These are phyloP conservation scores for Alnus rubra DNA, from an alignment of 306 rosid genomes.

Conservation along the genomic window DNA sequence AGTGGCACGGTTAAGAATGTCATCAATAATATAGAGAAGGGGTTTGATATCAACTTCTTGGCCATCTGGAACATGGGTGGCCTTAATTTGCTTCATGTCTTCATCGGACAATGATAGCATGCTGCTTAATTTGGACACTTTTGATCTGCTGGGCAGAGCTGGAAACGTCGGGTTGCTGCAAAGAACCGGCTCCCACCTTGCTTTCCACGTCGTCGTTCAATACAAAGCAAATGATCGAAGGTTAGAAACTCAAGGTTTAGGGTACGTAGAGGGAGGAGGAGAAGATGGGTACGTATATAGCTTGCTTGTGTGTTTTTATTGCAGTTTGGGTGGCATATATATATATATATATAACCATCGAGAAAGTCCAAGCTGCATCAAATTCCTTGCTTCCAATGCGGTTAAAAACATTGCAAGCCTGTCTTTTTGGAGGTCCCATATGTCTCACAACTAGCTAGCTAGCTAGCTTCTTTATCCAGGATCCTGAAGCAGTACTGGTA, in stretches of 20 bases:
- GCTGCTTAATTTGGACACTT: background rate
- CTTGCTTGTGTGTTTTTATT: constrained; percentile 11
- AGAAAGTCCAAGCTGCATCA: constrained; percentile 35
- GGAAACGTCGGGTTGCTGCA: constrained; percentile 27
- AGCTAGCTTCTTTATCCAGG: constrained; percentile 21
- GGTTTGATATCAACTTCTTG: constrained; percentile 46
- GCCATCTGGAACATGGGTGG: constrained; percentile 52
- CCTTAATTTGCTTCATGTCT: constrained; percentile 42
- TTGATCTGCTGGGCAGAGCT: too few species aligned
- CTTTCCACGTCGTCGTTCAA: constrained; percentile 31
- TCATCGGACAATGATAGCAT: constrained; percentile 41
- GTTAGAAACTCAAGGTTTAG: constrained; percentile 1
- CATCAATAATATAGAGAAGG: constrained; percentile 54
- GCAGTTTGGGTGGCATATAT: constrained; percentile 10
- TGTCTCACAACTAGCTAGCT: background rate
- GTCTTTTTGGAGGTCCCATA: constrained; percentile 17
- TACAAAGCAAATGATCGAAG: background rate
- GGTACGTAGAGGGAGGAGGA: background rate
- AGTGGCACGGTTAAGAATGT: constrained; percentile 44
- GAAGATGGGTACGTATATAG: background rate
- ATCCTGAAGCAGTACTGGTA: background rate
- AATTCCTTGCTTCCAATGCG: constrained; percentile 50
- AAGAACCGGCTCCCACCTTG: constrained; percentile 31
- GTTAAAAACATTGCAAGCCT: constrained; percentile 31
- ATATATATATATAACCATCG: constrained; percentile 29